These are phyloP conservation scores for Mycena galopus DNA, from an alignment of 768 basidiomycete species.

Conservation along the genomic window DNA sequence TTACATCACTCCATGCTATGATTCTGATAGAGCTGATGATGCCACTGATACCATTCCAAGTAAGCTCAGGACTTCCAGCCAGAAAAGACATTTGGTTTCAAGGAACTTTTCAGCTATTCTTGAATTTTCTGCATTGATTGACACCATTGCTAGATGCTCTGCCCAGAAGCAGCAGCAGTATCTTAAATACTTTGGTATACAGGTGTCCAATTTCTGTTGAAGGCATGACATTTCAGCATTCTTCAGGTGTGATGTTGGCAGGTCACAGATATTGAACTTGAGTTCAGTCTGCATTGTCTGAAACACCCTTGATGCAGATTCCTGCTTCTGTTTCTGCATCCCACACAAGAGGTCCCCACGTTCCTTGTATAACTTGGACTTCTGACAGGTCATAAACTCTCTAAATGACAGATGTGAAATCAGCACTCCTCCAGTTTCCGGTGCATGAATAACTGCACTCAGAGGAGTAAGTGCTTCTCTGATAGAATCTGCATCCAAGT, in stretches of 20 bases:
- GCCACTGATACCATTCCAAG: too few relatives aligned
- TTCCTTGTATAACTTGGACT: neutral
- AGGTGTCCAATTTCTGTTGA: neutral
- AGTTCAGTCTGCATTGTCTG: neutral
- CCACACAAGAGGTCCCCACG: neutral
- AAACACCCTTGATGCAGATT: neutral
- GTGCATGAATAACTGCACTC: slow-evolving; percentile 1
- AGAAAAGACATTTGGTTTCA: too few relatives aligned
- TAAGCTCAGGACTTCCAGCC: too few relatives aligned
- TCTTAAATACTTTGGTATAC: neutral
- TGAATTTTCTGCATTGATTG: neutral
- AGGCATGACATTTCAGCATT: neutral
- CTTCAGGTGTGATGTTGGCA: neutral
- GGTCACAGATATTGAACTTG: neutral
- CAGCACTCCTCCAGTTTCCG: neutral
- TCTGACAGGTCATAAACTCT: slow-evolving; percentile 3
- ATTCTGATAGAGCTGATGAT: neutral
- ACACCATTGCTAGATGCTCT: neutral
- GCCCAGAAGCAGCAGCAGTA: neutral
- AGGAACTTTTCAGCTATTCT: neutral
- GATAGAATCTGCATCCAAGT: neutral
- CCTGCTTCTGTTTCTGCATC: neutral
- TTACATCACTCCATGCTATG: neutral
- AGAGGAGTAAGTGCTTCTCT: neutral
- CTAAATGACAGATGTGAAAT: slow-evolving; percentile 1